Percentiles rank a stretch among this genome's conserved stretches.
Evolutionary conservation across 441 rosid genomes (phyloP).

Genomic region (Bocquillonia castaneifolia): DNA sequence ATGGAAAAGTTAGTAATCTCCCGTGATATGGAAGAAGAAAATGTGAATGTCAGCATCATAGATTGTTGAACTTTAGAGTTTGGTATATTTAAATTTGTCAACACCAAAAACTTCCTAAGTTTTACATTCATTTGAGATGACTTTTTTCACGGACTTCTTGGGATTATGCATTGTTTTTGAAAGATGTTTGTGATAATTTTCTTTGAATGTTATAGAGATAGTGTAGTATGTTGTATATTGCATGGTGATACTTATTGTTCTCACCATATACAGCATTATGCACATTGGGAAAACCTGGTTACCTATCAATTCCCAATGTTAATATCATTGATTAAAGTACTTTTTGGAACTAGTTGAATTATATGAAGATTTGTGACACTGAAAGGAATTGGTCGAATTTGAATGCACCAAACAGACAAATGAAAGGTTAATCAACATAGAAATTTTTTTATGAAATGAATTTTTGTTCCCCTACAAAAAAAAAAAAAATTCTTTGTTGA

Average conservation of each 20-base stretch:
- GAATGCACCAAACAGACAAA: background rate
- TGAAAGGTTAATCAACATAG: background rate
- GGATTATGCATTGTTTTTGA: background rate
- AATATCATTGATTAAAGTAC: background rate
- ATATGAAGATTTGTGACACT: background rate
- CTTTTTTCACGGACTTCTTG: background rate
- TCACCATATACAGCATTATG: background rate
- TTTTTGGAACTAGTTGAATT: background rate
- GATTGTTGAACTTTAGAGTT: background rate
- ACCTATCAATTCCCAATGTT: background rate
- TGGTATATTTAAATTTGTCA: background rate
- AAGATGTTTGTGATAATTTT: background rate
- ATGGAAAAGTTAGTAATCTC: background rate
- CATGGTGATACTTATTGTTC: background rate
- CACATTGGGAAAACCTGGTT: background rate
- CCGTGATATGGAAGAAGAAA: background rate
- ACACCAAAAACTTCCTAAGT: background rate
- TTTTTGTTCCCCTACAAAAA: no score
- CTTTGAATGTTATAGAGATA: background rate
- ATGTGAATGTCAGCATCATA: background rate
- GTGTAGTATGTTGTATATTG: background rate
- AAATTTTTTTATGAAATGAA: background rate
- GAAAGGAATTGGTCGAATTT: background rate
- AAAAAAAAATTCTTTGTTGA: no score
- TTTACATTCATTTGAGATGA: background rate